A percentile compares a stretch with the other conserved stretches of the same genome.
Evolutionary conservation across 805 yeast species (phyloP).

Genomic region (Metschnikowia aberdeeniae): DNA sequence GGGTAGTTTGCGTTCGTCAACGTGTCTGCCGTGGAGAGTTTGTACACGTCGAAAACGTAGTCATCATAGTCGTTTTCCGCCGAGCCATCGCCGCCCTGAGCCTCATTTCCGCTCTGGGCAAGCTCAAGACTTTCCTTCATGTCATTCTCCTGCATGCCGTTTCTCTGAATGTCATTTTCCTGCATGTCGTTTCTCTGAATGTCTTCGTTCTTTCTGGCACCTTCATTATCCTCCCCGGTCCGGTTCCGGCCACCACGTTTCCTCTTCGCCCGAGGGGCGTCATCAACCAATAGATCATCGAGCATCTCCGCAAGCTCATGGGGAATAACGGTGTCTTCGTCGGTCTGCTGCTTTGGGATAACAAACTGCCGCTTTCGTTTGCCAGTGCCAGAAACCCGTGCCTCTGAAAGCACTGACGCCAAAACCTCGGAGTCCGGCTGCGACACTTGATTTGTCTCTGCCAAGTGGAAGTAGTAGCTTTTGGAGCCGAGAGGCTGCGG

Average conservation of each 20-base stretch:
- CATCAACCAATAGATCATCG: conserved; percentile 46
- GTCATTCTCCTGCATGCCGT: too few relatives aligned
- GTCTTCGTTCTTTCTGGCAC: too few relatives aligned
- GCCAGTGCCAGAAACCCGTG: conserved; percentile 2
- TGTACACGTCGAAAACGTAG: conserved; percentile 88
- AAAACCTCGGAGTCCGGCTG: conserved; percentile 19
- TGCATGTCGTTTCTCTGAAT: too few relatives aligned
- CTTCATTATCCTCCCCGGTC: too few relatives aligned
- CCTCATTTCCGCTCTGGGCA: too few relatives aligned
- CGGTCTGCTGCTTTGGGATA: conserved; percentile 30
- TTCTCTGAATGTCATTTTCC: too few relatives aligned
- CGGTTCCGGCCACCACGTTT: conserved; percentile 4
- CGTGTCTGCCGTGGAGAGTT: conserved; percentile 26
- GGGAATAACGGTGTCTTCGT: conserved; percentile 41
- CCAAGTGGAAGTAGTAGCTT: conserved; percentile 30
- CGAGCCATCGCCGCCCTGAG: too few relatives aligned
- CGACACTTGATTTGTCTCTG: conserved; percentile 29
- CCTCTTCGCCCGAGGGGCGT: conserved; percentile 9
- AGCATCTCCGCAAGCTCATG: conserved; percentile 75
- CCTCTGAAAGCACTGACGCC: conserved; percentile 26
- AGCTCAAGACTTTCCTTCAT: too few relatives aligned
- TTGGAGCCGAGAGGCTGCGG: conserved; percentile 8
- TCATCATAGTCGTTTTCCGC: conserved; percentile 32
- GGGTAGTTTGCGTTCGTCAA: conserved; percentile 47
- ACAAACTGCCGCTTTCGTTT: conserved; percentile 28